These are phyloP conservation scores for Tillandsia fasciculata DNA, from an alignment of 176 grass and related monocot genomes.

Conservation along the genomic window DNA sequence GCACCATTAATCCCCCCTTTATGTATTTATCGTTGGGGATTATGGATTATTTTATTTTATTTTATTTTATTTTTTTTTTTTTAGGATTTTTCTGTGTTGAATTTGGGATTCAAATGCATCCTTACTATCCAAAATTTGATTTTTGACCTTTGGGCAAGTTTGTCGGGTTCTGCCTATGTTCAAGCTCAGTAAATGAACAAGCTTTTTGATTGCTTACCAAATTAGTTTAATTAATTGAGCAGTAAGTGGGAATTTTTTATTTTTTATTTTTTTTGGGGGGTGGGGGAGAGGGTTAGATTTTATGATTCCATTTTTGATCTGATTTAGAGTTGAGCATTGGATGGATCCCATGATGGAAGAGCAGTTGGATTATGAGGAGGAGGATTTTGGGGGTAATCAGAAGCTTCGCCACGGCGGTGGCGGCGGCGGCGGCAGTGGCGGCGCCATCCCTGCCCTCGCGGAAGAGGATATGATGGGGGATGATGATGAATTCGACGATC, in stretches of 20 bases:
- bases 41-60: too few relatives aligned
- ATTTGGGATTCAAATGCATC: too few relatives aligned
- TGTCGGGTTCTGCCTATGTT: too few relatives aligned
- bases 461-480: conserved; percentile 20
- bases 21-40: too few relatives aligned
- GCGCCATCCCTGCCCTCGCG: conserved; percentile 7
- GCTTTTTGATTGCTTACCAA: neutral
- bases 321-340: neutral
- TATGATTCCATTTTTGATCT: too few relatives aligned
- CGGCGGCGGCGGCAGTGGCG: conserved; percentile 4
- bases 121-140: too few relatives aligned
- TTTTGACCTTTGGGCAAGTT: too few relatives aligned
- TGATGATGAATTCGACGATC: conserved; percentile 18
- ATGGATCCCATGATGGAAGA: conserved; percentile 8
- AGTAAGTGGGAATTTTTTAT: neutral
- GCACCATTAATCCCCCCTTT: too few relatives aligned
- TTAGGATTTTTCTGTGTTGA: too few relatives aligned
- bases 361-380: conserved; percentile 10
- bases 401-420: neutral
- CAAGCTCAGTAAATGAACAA: neutral
- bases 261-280: neutral
- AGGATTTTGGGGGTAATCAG: conserved; percentile 4
- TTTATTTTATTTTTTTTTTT: too few relatives aligned
- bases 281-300: too few relatives aligned
- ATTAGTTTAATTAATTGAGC: neutral